These are phyloP conservation scores for Yamadazyma friedrichii DNA, from an alignment of 1,139 yeast species.

Conservation along the genomic window DNA sequence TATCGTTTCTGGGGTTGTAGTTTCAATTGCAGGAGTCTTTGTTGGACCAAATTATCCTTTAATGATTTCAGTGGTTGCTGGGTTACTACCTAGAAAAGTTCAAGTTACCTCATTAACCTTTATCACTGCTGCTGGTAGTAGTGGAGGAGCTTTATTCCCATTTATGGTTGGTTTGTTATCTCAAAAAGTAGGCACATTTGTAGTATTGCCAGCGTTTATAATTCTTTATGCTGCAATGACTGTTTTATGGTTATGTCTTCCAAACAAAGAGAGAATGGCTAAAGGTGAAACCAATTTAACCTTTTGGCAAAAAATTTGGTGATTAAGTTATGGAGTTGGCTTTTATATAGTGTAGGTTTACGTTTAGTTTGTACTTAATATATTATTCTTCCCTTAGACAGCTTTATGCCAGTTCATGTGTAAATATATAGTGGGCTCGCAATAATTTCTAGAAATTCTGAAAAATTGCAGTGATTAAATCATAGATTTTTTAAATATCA, in stretches of 20 bases:
- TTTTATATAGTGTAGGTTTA: no score
- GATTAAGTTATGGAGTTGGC: not conserved
- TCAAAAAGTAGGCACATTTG: slow-evolving; percentile 50
- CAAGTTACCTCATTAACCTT: slow-evolving; percentile 54
- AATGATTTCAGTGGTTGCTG: slow-evolving; percentile 47
- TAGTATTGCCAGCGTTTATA: slow-evolving; percentile 54
- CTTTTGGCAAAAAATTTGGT: slow-evolving; percentile 24
- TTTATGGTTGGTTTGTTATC: slow-evolving; percentile 54
- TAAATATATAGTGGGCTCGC: not conserved
- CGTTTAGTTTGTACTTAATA: no score
- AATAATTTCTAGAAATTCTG: no score
- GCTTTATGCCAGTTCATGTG: no score
- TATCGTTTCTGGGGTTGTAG: slow-evolving; percentile 43
- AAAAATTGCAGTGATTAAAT: no score
- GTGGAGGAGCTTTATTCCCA: slow-evolving; percentile 62
- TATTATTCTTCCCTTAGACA: no score
- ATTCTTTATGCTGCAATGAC: slow-evolving; percentile 38
- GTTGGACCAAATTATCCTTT: slow-evolving; percentile 59
- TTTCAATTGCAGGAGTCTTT: slow-evolving; percentile 46
- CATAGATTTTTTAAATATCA: no score
- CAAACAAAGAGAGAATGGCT: slow-evolving; percentile 29
- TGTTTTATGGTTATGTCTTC: slow-evolving; percentile 45
- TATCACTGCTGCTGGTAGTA: slow-evolving; percentile 58
- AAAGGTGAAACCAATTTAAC: slow-evolving; percentile 14
- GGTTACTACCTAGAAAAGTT: slow-evolving; percentile 52